Evolutionary conservation across 148 eudicot genomes (phyloP).

Genomic region (Cornus kousa): DNA sequence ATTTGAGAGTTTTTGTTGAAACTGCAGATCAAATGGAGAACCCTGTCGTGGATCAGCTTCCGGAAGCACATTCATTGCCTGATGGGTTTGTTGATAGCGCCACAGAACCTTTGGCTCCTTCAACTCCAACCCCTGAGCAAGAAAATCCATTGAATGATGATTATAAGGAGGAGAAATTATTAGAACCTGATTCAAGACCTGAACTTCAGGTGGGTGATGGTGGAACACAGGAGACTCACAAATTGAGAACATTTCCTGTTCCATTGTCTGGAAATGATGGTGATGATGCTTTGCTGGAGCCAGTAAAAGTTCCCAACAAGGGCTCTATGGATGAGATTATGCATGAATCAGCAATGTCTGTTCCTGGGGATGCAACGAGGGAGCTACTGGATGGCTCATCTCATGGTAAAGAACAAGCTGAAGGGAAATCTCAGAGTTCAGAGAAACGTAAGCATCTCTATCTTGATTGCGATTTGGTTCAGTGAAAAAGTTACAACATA

Average conservation of each 20-base stretch:
- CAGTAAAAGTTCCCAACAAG: slow-evolving; percentile 28
- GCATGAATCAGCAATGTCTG: slow-evolving; percentile 20
- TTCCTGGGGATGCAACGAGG: slow-evolving; percentile 12
- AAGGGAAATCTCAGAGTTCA: slow-evolving; percentile 20
- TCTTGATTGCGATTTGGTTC: not conserved
- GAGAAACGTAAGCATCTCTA: slow-evolving; percentile 32
- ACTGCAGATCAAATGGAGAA: slow-evolving; percentile 54
- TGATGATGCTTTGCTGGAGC: slow-evolving; percentile 31
- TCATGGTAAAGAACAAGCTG: slow-evolving; percentile 24
- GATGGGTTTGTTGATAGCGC: slow-evolving; percentile 83
- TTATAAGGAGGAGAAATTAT: slow-evolving; percentile 35
- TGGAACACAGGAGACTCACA: slow-evolving; percentile 28
- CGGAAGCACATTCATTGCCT: slow-evolving; percentile 81
- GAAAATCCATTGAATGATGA: slow-evolving; percentile 33
- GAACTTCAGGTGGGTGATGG: slow-evolving; percentile 32
- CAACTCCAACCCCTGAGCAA: slow-evolving; percentile 34
- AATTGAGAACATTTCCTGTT: slow-evolving; percentile 39
- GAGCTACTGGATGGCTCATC: slow-evolving; percentile 8
- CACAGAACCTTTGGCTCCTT: slow-evolving; percentile 39
- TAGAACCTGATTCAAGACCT: slow-evolving; percentile 26
- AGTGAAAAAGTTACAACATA: not conserved
- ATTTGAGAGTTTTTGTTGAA: not conserved
- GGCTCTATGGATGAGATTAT: slow-evolving; percentile 29
- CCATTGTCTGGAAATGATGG: slow-evolving; percentile 42
- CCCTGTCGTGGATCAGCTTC: slow-evolving; percentile 56